Evolutionary conservation across 1,284 basidiomycete genomes (phyloP), one percentile per base, ranked within the genome.

Genomic region (Ceratobasidium sp.): DNA sequence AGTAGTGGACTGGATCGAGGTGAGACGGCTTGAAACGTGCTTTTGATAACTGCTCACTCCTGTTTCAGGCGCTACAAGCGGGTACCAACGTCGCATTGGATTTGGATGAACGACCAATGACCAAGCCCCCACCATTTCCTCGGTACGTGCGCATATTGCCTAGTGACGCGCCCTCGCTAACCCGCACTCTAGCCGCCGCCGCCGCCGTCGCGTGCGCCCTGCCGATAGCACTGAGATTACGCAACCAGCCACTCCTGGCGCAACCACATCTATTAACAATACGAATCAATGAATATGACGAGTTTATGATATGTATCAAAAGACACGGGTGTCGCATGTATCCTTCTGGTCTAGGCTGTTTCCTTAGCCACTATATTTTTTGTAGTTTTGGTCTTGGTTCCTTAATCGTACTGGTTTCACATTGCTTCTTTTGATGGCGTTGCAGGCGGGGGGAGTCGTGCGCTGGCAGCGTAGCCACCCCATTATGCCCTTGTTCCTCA

Each of bases 1-100:
- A 52, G 94, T 97, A 8, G 93, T 99, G 50, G 88, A 93, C 73
- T 96, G 96, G 94, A 96, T 99, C 74, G 96, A 99, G 88, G 95
- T 92, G 74, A 60, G 82, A 55, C 71, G 22, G n/a, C 57, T 49
- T 56, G 22, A 27, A 10, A 71, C 42, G 7, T 62, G 13, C 38
- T 69, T 69, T 64, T 72, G 32, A 52, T 38, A 42, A 49, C 57
- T 74, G 4, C 69, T 45, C 32, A 73, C 2, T 31, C 58, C 17
- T 45, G 55, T n/a, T 58, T 20, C 73, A 92, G 90, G 90, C 89
- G 13, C 83, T 98, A 68, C 96, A 98, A 81, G 91, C 95, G 43
- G 92, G 93, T 0, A 90, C 93, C n/a, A 97, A 97, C 78, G 89
- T 98, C 54, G 84, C 94, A 1, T 81, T 96, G 68, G 97, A 99